These are phyloP conservation scores for Calocybe cyanea DNA, from an alignment of 768 basidiomycete species.

Conservation along the genomic window DNA sequence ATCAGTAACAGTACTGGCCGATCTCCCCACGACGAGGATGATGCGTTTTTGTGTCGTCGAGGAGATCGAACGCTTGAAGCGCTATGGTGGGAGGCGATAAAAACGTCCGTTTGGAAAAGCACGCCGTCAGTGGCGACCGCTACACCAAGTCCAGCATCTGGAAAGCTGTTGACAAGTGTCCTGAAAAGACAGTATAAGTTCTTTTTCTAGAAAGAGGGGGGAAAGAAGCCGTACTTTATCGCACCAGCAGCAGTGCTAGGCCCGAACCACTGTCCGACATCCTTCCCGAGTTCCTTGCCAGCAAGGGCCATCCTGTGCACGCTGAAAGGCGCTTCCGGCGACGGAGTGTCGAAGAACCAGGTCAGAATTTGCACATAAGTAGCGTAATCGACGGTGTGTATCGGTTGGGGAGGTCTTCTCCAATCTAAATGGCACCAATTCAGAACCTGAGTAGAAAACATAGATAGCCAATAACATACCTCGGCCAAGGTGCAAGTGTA, in stretches of 20 bases:
- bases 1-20: slow-evolving; percentile 83
- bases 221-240: slow-evolving; percentile 59
- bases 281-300: slow-evolving; percentile 92
- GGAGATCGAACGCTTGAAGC: slow-evolving; percentile 23
- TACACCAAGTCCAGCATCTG: slow-evolving; percentile 77
- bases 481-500: slow-evolving; percentile 64
- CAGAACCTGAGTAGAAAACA: neutral
- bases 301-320: slow-evolving; percentile 96
- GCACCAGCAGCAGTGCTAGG: slow-evolving; percentile 97
- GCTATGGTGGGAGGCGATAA: slow-evolving; percentile 59
- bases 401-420: slow-evolving; percentile 66
- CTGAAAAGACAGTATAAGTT: slow-evolving; percentile 30
- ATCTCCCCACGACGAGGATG: slow-evolving; percentile 61
- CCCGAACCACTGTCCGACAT: slow-evolving; percentile 97
- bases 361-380: slow-evolving; percentile 88
- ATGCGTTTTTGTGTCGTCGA: slow-evolving; percentile 19
- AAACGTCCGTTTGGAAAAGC: slow-evolving; percentile 84
- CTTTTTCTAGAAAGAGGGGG: slow-evolving; percentile 1
- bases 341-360: slow-evolving; percentile 93
- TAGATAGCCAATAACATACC: slow-evolving; percentile 9
- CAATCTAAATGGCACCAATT: slow-evolving; percentile 55
- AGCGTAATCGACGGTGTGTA: slow-evolving; percentile 65
- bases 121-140: slow-evolving; percentile 79
- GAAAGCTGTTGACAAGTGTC: slow-evolving; percentile 72
- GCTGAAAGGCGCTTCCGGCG: slow-evolving; percentile 82